Evolutionary conservation across 148 eudicot species (phyloP).

Genomic region (Silene conica): DNA sequence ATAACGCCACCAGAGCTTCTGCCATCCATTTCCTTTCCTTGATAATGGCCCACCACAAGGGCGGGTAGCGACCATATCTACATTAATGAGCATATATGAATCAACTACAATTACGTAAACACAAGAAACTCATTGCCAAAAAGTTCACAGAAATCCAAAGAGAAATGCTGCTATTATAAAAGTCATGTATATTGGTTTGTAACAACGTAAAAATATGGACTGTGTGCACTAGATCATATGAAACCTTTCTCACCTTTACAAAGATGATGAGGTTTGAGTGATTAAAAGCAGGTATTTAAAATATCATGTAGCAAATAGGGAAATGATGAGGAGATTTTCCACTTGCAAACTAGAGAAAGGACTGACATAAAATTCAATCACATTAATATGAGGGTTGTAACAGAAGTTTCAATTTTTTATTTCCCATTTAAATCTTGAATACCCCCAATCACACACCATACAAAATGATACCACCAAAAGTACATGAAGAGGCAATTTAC

Average conservation of each 20-base stretch:
- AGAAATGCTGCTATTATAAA: background rate
- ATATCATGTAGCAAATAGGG: background rate
- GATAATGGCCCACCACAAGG: conserved; percentile 67
- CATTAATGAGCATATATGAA: conserved; percentile 3
- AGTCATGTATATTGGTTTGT: background rate
- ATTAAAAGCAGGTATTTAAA: background rate
- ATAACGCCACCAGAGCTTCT: conserved; percentile 86
- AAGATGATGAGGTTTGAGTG: background rate
- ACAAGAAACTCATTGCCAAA: conserved; percentile 9
- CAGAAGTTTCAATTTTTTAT: background rate
- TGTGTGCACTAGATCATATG: background rate
- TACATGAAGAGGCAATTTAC: too few species aligned
- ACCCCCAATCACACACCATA: too few species aligned
- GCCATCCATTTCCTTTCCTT: conserved; percentile 71
- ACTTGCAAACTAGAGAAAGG: too few species aligned
- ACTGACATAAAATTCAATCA: too few species aligned
- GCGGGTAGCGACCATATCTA: conserved; percentile 90
- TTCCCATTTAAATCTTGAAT: background rate
- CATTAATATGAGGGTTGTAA: background rate
- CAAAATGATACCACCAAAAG: too few species aligned
- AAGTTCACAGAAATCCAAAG: background rate
- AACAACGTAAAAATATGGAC: background rate
- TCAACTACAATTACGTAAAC: background rate
- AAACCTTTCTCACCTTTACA: background rate
- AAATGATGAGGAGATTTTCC: background rate